phyloP scores from a whole-genome alignment of 2,329 filamentous ascomycete genomes.

The Colletotrichum sidae region DNA sequence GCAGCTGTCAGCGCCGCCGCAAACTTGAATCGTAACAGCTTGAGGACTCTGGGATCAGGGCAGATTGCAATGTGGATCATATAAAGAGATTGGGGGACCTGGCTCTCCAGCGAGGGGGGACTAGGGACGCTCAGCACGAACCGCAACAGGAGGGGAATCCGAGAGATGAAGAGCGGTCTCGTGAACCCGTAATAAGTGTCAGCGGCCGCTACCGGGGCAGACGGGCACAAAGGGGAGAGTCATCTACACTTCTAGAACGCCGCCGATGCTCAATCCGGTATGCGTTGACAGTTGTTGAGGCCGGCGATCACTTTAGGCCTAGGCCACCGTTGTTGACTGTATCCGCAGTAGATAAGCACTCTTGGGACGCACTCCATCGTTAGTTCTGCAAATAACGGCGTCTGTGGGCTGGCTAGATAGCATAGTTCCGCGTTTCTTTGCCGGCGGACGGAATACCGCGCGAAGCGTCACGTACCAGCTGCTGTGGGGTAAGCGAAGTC shows the following conservation, averaged over 20 bases:
- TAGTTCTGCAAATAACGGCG: not conserved
- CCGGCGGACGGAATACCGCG: constrained; percentile 17
- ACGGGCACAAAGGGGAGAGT: constrained; percentile 7
- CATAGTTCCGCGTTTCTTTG: constrained; percentile 14
- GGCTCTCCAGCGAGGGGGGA: not conserved
- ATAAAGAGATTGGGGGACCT: constrained; percentile 23
- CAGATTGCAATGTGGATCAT: constrained; percentile 21
- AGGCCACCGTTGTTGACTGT: constrained; percentile 3
- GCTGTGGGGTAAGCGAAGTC: constrained; percentile 16
- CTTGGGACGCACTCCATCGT: constrained; percentile 4
- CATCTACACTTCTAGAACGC: constrained; percentile 26
- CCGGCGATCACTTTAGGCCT: constrained; percentile 1
- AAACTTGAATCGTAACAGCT: constrained; percentile 34
- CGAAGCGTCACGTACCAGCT: constrained; percentile 12
- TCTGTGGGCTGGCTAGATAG: not conserved
- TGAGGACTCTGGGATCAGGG: constrained; percentile 30
- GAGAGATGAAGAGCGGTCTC: constrained; percentile 1
- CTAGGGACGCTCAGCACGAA: constrained; percentile 21
- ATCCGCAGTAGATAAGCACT: constrained; percentile 1
- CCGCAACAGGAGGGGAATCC: constrained; percentile 17
- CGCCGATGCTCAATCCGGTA: constrained; percentile 25
- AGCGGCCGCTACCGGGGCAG: constrained; percentile 21
- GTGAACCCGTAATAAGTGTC: constrained; percentile 1
- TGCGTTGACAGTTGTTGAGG: constrained; percentile 7
- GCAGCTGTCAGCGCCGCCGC: constrained; percentile 11